phyloP scores from a whole-genome alignment of 2,329 filamentous ascomycete genomes.

The Cladobotryum protrusum region DNA sequence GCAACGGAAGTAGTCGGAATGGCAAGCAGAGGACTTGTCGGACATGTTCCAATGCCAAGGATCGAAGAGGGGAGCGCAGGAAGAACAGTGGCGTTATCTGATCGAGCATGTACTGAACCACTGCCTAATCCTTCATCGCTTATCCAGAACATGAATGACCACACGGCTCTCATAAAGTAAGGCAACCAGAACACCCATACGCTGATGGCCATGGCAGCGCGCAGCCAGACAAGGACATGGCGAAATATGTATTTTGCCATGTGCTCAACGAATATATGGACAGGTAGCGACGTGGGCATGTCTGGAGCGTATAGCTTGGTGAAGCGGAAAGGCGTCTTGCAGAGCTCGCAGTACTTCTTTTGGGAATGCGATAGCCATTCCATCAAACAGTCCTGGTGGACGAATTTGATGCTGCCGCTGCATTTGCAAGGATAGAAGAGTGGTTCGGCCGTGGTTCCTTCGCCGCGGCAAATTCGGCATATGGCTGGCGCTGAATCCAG shows the following conservation, averaged over 20 bases:
- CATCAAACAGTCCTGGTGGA: constrained; percentile 97
- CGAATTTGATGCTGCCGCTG: constrained; percentile 96
- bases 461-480: constrained; percentile 95
- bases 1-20: constrained; percentile 26
- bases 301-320: constrained; percentile 93
- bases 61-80: constrained; percentile 22
- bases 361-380: constrained; percentile 98
- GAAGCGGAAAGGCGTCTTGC: constrained; percentile 97
- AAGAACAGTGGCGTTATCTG: constrained; percentile 16
- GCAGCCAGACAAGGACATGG: constrained; percentile 70
- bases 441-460: constrained; percentile 74
- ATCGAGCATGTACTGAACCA: constrained; percentile 21
- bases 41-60: constrained; percentile 24
- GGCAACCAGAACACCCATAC: constrained; percentile 90
- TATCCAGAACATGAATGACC: constrained; percentile 92
- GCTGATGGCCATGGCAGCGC: constrained; percentile 68
- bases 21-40: constrained; percentile 29
- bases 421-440: constrained; percentile 98
- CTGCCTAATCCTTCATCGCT: constrained; percentile 65
- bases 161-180: constrained; percentile 84
- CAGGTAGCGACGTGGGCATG: constrained; percentile 82
- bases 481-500: constrained; percentile 54
- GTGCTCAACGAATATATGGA: constrained; percentile 73
- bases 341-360: constrained; percentile 99
- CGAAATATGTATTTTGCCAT: constrained; percentile 65